phyloP scores from a whole-genome alignment of 2,329 filamentous ascomycete genomes.

The Pseudogymnoascus sp. region DNA sequence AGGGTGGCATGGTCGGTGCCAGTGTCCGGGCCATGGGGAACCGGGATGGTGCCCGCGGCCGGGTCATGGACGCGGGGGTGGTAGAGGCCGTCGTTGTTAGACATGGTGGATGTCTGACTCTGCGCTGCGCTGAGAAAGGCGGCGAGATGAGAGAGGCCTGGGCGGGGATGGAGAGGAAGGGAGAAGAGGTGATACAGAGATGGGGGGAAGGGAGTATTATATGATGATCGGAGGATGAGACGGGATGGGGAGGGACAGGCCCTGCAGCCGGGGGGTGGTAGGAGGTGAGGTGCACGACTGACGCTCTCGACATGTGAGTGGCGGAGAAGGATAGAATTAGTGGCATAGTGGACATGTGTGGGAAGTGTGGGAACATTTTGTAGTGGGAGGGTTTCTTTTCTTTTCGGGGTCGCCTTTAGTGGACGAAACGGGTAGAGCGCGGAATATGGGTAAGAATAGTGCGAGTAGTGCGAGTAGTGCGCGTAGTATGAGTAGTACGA shows the following conservation, averaged over 20 bases:
- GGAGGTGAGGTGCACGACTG: not conserved
- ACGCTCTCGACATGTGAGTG: not conserved
- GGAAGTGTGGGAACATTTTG: not conserved
- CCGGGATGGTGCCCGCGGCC: conserved; percentile 19
- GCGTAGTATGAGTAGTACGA: not conserved
- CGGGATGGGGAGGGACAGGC: not conserved
- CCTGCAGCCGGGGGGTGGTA: not conserved
- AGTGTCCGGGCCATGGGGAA: conserved; percentile 27
- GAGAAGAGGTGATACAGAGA: not conserved
- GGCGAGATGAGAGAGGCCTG: not conserved
- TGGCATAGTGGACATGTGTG: not conserved
- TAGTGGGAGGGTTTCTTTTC: not conserved
- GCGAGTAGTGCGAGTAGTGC: not conserved
- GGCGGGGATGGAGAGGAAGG: not conserved
- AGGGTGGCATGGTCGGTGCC: conserved; percentile 21
- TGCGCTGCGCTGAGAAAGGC: not conserved
- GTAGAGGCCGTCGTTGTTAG: conserved; percentile 15
- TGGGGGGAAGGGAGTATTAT: not conserved
- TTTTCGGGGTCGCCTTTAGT: conserved; percentile 1
- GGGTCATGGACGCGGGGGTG: conserved; percentile 23
- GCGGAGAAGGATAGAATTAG: not conserved
- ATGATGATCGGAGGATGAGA: not conserved
- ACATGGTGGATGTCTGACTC: not conserved
- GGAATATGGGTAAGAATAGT: not conserved
- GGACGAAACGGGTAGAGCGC: not conserved